These are phyloP conservation scores for Cyberlindnera maritima DNA, from an alignment of 805 yeast genomes.

Conservation along the genomic window DNA sequence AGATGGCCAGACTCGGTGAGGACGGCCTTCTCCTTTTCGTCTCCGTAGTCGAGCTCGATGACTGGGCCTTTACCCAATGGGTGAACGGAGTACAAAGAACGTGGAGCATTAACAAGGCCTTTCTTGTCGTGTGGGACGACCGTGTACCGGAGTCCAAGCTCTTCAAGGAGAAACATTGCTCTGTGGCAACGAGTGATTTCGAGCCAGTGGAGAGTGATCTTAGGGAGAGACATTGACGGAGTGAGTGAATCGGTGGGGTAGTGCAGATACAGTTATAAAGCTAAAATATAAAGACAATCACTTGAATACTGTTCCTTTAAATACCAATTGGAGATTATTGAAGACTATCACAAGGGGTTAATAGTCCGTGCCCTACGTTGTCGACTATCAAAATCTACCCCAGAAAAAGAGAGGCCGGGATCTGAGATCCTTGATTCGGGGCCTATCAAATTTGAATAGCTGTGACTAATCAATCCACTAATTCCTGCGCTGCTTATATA, in stretches of 20 bases:
- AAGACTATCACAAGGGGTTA: too few relatives aligned
- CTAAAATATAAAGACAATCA: neutral
- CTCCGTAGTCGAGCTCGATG: conserved; percentile 40
- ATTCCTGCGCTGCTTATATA: too few relatives aligned
- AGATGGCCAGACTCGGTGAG: conserved; percentile 62
- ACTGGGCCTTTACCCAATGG: conserved; percentile 66
- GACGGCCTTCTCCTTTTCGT: conserved; percentile 23
- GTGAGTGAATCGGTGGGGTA: neutral
- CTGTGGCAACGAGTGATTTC: conserved; percentile 5
- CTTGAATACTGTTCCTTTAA: too few relatives aligned
- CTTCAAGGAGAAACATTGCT: neutral
- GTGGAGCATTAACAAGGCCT: conserved; percentile 34
- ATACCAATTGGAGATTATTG: too few relatives aligned
- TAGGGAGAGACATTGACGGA: conserved; percentile 4
- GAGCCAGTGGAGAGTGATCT: conserved; percentile 20
- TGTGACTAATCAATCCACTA: too few relatives aligned
- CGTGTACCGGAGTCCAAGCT: conserved; percentile 2
- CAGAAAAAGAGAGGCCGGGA: too few relatives aligned
- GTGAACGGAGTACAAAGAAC: conserved; percentile 47
- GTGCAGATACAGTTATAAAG: neutral
- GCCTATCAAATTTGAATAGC: too few relatives aligned
- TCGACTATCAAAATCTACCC: neutral
- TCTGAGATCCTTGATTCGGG: too few relatives aligned
- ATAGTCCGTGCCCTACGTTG: too few relatives aligned
- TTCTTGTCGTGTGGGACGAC: conserved; percentile 1